These are phyloP conservation scores for Tulasnella sp. DNA, from an alignment of 768 basidiomycete species.

Conservation along the genomic window DNA sequence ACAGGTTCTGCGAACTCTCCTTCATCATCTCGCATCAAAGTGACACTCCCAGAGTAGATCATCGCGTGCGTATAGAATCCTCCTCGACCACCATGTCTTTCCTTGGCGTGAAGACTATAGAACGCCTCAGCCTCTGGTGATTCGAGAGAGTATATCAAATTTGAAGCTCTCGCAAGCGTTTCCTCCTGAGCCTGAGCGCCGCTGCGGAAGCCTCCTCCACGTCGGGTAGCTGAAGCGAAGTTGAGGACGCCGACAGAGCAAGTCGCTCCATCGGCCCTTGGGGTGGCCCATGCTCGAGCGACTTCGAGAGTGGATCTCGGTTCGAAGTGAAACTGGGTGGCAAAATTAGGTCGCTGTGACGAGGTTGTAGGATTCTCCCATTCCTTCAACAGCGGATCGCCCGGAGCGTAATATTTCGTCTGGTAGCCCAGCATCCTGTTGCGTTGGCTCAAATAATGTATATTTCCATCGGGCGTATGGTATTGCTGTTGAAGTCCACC, in stretches of 20 bases:
- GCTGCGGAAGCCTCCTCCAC: constrained; percentile 63
- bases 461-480: neutral
- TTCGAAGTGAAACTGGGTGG: neutral
- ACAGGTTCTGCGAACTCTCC: constrained; percentile 47
- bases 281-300: neutral
- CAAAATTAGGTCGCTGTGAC: neutral
- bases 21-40: constrained; percentile 51
- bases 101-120: constrained; percentile 46
- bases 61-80: constrained; percentile 71
- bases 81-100: constrained; percentile 26
- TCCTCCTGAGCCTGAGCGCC: constrained; percentile 76
- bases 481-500: neutral
- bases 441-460: neutral
- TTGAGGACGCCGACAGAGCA: constrained; percentile 48
- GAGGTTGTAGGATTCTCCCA: neutral
- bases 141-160: constrained; percentile 51
- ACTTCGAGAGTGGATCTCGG: neutral
- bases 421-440: neutral
- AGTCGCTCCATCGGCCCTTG: neutral
- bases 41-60: constrained; percentile 56
- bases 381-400: neutral
- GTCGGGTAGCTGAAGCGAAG: constrained; percentile 64
- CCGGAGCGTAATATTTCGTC: constrained; percentile 1
- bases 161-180: constrained; percentile 65
- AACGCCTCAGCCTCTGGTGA: constrained; percentile 45